Conservation (phyloP, 371 early-diverging fungal genomes). For the Mucor irregularis region DNA sequence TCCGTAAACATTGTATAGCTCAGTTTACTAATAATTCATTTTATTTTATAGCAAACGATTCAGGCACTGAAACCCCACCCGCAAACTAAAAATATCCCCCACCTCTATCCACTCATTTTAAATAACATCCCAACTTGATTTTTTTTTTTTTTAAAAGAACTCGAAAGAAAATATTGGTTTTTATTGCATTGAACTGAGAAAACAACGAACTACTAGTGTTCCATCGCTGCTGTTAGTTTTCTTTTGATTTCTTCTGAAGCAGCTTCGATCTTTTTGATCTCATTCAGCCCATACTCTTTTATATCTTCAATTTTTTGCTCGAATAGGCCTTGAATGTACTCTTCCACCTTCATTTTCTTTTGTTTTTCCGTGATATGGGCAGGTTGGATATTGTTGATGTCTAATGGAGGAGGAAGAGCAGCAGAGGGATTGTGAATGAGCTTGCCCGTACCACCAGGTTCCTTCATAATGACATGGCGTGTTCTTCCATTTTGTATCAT, state of each 20-base stretch:
- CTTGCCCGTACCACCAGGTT: no score
- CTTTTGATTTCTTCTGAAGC: not conserved
- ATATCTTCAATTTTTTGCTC: not conserved
- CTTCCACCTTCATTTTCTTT: slow-evolving; percentile 9
- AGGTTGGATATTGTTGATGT: no score
- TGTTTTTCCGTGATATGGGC: not conserved
- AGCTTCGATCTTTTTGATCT: not conserved
- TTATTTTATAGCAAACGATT: not conserved
- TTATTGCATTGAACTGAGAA: not conserved
- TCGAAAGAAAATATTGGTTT: no score
- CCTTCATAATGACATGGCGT: not conserved
- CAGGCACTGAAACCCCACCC: slow-evolving; percentile 6
- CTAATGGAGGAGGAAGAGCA: no score
- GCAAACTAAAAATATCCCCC: not conserved
- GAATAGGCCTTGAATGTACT: not conserved
- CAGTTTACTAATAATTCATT: not conserved
- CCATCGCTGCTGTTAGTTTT: not conserved
- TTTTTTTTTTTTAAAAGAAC: not conserved
- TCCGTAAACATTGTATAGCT: not conserved
- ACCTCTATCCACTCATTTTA: not conserved
- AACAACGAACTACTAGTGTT: not conserved
- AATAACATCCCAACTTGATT: not conserved
- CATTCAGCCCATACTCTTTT: not conserved
- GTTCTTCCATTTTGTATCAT: not conserved
- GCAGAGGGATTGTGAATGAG: no score